These are phyloP conservation scores for Paulownia fortunei DNA, from an alignment of 257 asterid species.

Conservation along the genomic window DNA sequence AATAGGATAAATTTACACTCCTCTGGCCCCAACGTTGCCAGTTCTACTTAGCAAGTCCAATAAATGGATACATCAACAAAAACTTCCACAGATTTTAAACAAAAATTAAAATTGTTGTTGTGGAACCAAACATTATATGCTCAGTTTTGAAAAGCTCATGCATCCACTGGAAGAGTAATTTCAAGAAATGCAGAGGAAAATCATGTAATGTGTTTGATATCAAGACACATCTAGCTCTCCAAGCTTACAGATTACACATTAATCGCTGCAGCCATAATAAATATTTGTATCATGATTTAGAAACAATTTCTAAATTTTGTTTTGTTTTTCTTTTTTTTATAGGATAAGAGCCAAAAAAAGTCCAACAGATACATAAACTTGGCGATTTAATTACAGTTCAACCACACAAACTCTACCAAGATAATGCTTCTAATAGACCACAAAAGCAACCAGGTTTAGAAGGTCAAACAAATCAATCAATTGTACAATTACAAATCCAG, in stretches of 20 bases:
- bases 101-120: too few species aligned
- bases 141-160: background rate
- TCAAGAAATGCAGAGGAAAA: background rate
- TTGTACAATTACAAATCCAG: slow-evolving; percentile 1
- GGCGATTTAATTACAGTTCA: background rate
- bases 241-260: background rate
- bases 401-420: slow-evolving; percentile 17
- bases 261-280: background rate
- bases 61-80: background rate
- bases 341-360: background rate
- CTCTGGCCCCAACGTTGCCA: background rate
- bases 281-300: background rate
- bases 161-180: background rate
- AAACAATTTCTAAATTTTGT: background rate
- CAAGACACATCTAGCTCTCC: background rate
- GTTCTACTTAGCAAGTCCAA: background rate
- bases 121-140: background rate
- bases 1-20: background rate
- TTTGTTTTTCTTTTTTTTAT: background rate
- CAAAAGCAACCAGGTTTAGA: background rate
- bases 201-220: background rate
- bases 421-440: background rate
- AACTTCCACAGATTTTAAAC: background rate
- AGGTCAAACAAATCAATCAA: slow-evolving; percentile 18
- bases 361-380: background rate